Percentiles rank a stretch among this genome's conserved stretches.
Evolutionary conservation across 305 asterid species (phyloP).

Genomic region (Salvia sclarea): DNA sequence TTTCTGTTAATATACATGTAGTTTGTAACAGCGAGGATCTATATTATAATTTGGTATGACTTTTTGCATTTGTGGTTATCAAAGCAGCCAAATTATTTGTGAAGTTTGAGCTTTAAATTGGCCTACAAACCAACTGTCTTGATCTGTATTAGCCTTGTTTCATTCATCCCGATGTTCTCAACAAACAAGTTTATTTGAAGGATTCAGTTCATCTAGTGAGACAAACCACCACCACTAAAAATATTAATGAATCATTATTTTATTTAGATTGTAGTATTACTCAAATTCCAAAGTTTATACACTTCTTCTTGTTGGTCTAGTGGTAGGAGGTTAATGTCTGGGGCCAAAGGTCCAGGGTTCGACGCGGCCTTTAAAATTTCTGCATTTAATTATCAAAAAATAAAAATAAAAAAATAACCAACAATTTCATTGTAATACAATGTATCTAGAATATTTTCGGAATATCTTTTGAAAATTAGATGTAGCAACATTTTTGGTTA

Average conservation of each 20-base stretch:
- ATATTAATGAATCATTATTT: background rate
- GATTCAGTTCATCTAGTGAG: background rate
- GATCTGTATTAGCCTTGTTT: background rate
- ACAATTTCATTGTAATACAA: too few relatives aligned
- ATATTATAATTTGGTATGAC: background rate
- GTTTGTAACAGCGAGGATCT: background rate
- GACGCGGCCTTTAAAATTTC: too few relatives aligned
- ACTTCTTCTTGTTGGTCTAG: background rate
- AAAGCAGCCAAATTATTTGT: background rate
- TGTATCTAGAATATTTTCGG: too few relatives aligned
- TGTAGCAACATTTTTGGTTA: too few relatives aligned
- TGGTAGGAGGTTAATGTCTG: too few relatives aligned
- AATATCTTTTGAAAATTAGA: too few relatives aligned
- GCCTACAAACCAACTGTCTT: background rate
- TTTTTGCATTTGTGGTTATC: background rate
- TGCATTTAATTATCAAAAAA: too few relatives aligned
- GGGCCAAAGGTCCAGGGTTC: too few relatives aligned
- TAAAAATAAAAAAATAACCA: too few relatives aligned
- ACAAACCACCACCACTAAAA: background rate
- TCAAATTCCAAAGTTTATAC: background rate
- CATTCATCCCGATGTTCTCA: slow-evolving; percentile 16
- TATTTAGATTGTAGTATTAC: too few relatives aligned
- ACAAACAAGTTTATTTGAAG: background rate
- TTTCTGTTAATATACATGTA: background rate
- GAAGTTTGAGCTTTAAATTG: background rate